Base-by-base conservation (phyloP, 805 yeast species). In the Kodamaea sagamina region DNA sequence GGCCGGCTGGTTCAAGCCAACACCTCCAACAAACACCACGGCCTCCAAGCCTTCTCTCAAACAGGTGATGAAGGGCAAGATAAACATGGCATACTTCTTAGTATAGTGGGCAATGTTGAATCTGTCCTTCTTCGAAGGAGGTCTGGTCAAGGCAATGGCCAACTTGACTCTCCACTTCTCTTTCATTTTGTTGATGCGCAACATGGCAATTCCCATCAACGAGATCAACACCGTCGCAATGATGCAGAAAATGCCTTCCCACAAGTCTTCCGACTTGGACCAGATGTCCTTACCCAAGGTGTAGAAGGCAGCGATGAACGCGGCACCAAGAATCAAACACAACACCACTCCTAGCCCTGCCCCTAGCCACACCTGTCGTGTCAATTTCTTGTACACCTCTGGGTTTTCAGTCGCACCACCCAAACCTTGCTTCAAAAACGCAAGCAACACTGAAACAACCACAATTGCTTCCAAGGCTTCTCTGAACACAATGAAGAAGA, bases 31-130 rank as follows among this genome's bases (percentile, higher is more conserved):
- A 58, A 90, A 90, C 35, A 90, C 95, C 47, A 90, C 90, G 32
- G 96, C 96, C 75, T 90, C 97, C 53, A 90, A 75, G 67, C 99
- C 99, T 77, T 92, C 99, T 79, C 99, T 84, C 50, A 92, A 75
- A 50, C 88, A 84, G 22, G 99, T 92, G 61, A 92, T 75, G 55
- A 87, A 86, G 9, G 99, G 97, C 53, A 92, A 76, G 47, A 92
- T 64, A 58, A 89, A 89, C 93, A 92, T 81, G 46, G 90, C 79
- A 63, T 92, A 90, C 65, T 86, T 88, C 62, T 80, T 81, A 32
- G 82, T 53, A 54, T 78, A 65, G 58, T 74, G 75, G 21, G 82
- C 76, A 34, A 84, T 29, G 50, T 68, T 75, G 58, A 78, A 50
- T 13, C 54, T 44, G 34, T 50, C 53, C 21, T 46, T 51, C 22